Evolutionary conservation across 169 alveolate genomes (phyloP), one percentile per base, ranked within the genome.

Genomic region (Babesia bovis): DNA sequence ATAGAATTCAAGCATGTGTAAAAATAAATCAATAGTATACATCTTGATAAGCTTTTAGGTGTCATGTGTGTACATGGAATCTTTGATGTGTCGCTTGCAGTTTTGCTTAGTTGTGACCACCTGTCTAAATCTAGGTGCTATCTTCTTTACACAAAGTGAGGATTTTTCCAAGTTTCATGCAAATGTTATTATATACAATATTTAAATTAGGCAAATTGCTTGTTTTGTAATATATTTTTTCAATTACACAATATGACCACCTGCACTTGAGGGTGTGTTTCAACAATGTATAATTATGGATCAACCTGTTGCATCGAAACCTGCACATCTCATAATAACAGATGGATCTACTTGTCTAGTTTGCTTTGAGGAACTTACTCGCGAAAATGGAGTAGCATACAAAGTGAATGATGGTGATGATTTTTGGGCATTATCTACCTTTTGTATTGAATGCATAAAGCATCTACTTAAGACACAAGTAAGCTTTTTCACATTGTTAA

Each of bases 361-460:
- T 3, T 81, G 88, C 25, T 81, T 36, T 38, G 88, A 81, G 4
- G 88, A 81, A 28, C n/a, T 81, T 33, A 57, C 65, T 21, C 25
- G 35, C 58, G 55, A 51, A 40, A 81, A 61, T 45, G 68, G 53
- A 35, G 88, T 81, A n/a, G 88, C 70, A 12, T 81, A 81, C 58
- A 59, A 71, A 61, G 61, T 61, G 2, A 38, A 1, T n/a, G 73
- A 63, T 21, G 36, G 44, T 26, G 75, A 47, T 45, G 21, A 63
- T 0, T 57, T 35, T 13, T 81, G 88, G 88, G 45, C 68, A 15
- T 51, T 71, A 10, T 42, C 88, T n/a, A 81, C 70, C 0, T 81
- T 81, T 52, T 81, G 88, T 36, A 53, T 81, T 3, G 60, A 70
- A 30, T 81, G 88, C 65, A 53, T 81, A 25, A 65, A 61, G 56